phyloP scores from a whole-genome alignment of 805 yeast species.

The Wickerhamomyces strasburgensis region DNA sequence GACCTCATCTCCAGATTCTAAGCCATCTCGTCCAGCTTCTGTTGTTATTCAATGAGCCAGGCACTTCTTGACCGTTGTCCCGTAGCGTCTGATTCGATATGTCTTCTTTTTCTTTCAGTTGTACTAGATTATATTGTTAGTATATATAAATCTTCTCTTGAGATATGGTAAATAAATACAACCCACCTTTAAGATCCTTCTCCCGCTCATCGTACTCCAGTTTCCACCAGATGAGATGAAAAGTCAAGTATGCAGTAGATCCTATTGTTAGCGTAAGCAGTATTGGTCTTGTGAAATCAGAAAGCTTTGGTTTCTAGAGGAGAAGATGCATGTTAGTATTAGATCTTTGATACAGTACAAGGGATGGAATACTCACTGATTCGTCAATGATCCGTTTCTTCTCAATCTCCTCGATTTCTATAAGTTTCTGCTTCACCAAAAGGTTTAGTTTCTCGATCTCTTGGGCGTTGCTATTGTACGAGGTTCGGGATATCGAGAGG shows the following conservation, averaged over 20 bases:
- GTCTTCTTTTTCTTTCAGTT: slow-evolving; percentile 11
- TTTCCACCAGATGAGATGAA: slow-evolving; percentile 24
- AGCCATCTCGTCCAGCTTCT: not conserved
- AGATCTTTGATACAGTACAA: too few relatives aligned
- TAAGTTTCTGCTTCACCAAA: slow-evolving; percentile 18
- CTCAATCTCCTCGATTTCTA: slow-evolving; percentile 18
- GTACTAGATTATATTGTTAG: slow-evolving; percentile 9
- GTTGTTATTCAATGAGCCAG: not conserved
- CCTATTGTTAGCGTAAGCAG: slow-evolving; percentile 20
- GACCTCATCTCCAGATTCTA: not conserved
- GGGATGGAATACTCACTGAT: slow-evolving; percentile 9
- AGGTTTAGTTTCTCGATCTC: slow-evolving; percentile 22
- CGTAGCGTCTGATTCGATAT: slow-evolving; percentile 6
- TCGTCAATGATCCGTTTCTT: slow-evolving; percentile 9
- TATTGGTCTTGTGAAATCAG: slow-evolving; percentile 23
- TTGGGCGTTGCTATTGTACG: slow-evolving; percentile 11
- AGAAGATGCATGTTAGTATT: too few relatives aligned
- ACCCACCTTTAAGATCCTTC: slow-evolving; percentile 18
- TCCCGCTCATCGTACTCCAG: slow-evolving; percentile 20
- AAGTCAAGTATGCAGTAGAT: slow-evolving; percentile 20
- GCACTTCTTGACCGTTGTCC: slow-evolving; percentile 1
- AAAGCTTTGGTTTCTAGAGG: slow-evolving; percentile 24
- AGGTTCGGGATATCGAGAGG: not conserved
- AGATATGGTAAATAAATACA: too few relatives aligned
- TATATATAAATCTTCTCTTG: not conserved